Evolutionary conservation across 768 basidiomycete species (phyloP).

Genomic region (Lactarius hatsudake): DNA sequence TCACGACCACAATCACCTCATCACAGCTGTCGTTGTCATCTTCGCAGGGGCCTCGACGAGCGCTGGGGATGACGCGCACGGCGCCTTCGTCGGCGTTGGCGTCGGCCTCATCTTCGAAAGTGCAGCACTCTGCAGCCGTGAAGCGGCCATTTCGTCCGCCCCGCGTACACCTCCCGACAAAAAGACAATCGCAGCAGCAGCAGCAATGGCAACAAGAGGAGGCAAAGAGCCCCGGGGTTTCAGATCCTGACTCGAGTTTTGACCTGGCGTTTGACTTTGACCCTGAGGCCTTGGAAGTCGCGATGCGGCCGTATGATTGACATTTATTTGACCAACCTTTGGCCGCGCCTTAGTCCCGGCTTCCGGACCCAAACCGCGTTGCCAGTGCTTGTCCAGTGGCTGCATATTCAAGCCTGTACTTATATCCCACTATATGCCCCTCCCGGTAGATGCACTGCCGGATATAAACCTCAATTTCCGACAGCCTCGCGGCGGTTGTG

Average conservation of each 20-base stretch:
- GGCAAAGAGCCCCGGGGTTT: neutral
- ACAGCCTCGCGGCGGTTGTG: neutral
- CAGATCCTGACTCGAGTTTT: slow-evolving; percentile 23
- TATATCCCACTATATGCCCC: neutral
- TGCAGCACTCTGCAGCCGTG: neutral
- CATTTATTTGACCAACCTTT: neutral
- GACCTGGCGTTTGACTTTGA: slow-evolving; percentile 23
- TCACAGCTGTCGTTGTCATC: neutral
- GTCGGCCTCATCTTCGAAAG: neutral
- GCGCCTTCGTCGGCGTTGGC: neutral
- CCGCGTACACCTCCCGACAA: neutral
- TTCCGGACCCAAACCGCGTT: neutral
- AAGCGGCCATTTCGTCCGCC: slow-evolving; percentile 22
- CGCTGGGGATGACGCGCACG: slow-evolving; percentile 18
- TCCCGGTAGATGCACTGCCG: neutral
- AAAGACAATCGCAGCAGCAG: neutral
- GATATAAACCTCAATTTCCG: neutral
- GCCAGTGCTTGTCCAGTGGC: neutral
- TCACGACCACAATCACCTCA: neutral
- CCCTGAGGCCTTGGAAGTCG: slow-evolving; percentile 19
- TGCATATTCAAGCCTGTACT: neutral
- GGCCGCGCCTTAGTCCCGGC: neutral
- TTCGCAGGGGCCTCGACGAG: slow-evolving; percentile 12
- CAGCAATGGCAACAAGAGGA: neutral
- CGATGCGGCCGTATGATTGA: slow-evolving; percentile 18